Conservation (phyloP, 805 yeast genomes). For the Candida railenensis region DNA sequence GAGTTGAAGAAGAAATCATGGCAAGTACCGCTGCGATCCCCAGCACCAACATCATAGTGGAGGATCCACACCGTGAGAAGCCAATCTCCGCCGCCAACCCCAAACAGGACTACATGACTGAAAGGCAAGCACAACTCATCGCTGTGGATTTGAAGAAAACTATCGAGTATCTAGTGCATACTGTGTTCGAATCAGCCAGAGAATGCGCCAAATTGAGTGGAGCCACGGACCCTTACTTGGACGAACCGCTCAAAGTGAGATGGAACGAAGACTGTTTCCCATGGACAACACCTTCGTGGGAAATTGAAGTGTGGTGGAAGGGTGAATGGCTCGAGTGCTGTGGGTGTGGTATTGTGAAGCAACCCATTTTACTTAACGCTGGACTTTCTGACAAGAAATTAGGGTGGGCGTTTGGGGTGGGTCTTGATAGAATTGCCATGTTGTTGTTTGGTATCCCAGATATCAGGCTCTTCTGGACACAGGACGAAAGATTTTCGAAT, state of each 20-base stretch:
- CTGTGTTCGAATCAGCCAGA: conserved; percentile 74
- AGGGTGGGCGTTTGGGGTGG: conserved; percentile 98
- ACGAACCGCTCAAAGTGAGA: conserved; percentile 78
- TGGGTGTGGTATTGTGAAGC: conserved; percentile 90
- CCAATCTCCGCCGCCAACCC: conserved; percentile 68
- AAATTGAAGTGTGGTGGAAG: conserved; percentile 98
- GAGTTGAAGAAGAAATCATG: conserved; percentile 38
- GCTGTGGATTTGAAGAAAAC: conserved; percentile 82
- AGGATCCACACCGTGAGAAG: conserved; percentile 55
- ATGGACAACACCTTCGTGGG: conserved; percentile 99
- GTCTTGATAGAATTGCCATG: conserved; percentile 95
- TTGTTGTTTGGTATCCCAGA: conserved; percentile 92
- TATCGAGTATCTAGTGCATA: conserved; percentile 76
- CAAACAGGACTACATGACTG: conserved; percentile 74
- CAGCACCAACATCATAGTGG: conserved; percentile 65
- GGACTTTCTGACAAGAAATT: conserved; percentile 60
- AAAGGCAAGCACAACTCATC: conserved; percentile 64
- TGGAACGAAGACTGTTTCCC: conserved; percentile 98
- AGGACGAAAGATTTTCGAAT: conserved; percentile 67
- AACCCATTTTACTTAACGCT: conserved; percentile 71
- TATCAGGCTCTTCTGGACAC: conserved; percentile 88
- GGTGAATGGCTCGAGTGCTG: conserved; percentile 97
- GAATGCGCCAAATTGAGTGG: conserved; percentile 62
- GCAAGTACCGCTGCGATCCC: conserved; percentile 68
- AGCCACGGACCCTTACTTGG: conserved; percentile 52